A percentile compares a stretch with the other conserved stretches of the same genome.
Evolutionary conservation across 345 rosid species (phyloP).

Genomic region (Moricandia moricandioides): DNA sequence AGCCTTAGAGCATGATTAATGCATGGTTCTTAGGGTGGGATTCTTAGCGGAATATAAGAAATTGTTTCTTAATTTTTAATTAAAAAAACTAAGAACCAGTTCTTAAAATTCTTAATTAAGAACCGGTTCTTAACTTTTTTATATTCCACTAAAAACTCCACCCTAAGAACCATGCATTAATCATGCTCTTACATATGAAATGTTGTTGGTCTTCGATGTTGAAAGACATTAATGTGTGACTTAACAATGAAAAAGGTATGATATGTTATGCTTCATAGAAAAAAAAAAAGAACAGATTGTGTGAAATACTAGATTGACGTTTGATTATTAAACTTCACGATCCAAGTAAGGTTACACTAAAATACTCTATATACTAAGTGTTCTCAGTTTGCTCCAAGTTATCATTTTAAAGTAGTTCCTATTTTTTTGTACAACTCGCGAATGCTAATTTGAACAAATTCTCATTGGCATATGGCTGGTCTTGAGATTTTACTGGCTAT

Average conservation of each 20-base stretch:
- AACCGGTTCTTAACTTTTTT: too few relatives aligned
- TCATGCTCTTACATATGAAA: neutral
- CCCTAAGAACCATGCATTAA: too few relatives aligned
- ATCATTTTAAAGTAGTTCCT: neutral
- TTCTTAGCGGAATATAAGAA: too few relatives aligned
- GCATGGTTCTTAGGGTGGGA: too few relatives aligned
- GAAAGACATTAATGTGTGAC: neutral
- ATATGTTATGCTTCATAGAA: neutral
- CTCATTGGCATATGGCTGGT: constrained; percentile 37
- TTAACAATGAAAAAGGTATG: neutral
- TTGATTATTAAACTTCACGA: neutral
- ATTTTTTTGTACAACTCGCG: constrained; percentile 40
- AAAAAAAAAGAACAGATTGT: neutral
- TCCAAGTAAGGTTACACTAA: neutral
- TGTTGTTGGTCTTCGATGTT: neutral
- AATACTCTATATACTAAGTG: neutral
- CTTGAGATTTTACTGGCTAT: too few relatives aligned
- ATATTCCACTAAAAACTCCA: too few relatives aligned
- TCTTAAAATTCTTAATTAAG: too few relatives aligned
- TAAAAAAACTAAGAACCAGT: too few relatives aligned
- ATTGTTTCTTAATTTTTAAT: too few relatives aligned
- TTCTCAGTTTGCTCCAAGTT: neutral
- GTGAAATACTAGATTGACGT: neutral
- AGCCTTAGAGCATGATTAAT: too few relatives aligned
- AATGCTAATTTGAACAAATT: constrained; percentile 52